Percentiles rank a stretch among this genome's conserved stretches.
Conservation (phyloP, 2,329 filamentous ascomycete genomes). For the Colletotrichum orchidophilum region DNA sequence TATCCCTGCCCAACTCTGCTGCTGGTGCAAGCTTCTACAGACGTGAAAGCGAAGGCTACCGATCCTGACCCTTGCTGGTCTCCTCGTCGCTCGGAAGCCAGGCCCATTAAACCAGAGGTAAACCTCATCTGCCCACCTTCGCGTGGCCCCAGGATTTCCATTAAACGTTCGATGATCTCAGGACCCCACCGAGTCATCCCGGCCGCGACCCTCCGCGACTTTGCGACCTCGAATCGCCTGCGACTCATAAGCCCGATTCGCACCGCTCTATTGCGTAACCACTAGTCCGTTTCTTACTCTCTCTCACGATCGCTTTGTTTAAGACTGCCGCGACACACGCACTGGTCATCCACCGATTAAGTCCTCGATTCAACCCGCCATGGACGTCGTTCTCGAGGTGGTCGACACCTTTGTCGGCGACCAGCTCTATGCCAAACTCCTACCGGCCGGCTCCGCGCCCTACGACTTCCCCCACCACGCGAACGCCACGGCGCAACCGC, state of each 20-base stretch:
- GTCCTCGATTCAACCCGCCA: slow-evolving; percentile 52
- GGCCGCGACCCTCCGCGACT: background rate
- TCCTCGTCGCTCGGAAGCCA: slow-evolving; percentile 2
- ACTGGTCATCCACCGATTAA: background rate
- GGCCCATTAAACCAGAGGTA: slow-evolving; percentile 10
- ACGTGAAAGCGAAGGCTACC: background rate
- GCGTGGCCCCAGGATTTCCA: slow-evolving; percentile 7
- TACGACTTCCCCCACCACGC: slow-evolving; percentile 61
- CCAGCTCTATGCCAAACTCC: slow-evolving; percentile 75
- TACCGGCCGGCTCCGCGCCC: slow-evolving; percentile 68
- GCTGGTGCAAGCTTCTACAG: background rate
- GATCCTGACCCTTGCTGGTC: slow-evolving; percentile 15
- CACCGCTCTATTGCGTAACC: background rate
- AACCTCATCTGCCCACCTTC: background rate
- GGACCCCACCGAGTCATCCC: slow-evolving; percentile 13
- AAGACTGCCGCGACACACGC: background rate
- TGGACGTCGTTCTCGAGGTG: slow-evolving; percentile 93
- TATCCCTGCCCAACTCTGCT: background rate
- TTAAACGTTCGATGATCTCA: slow-evolving; percentile 16
- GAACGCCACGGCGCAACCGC: slow-evolving; percentile 64
- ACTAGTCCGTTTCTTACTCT: background rate
- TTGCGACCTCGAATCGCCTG: background rate
- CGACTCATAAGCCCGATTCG: slow-evolving; percentile 6
- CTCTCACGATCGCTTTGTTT: background rate
- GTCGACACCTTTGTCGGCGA: slow-evolving; percentile 86